phyloP scores from a whole-genome alignment of 1,284 basidiomycete species.

The Tetrapyrgos nigripes region DNA sequence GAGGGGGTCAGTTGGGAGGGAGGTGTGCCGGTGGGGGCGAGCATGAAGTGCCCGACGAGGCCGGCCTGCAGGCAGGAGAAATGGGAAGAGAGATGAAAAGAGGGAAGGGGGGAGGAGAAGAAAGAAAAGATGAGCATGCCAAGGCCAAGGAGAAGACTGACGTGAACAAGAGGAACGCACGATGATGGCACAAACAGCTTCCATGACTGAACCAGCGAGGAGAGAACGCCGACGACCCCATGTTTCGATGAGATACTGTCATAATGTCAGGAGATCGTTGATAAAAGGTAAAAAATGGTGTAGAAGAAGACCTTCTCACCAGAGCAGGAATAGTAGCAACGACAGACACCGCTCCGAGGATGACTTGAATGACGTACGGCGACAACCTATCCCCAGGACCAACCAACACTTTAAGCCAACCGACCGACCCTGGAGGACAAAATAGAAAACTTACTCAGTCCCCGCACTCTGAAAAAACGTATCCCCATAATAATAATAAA shows the following conservation, averaged over 20 bases:
- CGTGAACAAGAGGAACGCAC: slow-evolving; percentile 41
- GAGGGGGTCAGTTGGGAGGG: slow-evolving; percentile 52
- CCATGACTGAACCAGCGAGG: slow-evolving; percentile 67
- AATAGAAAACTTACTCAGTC: slow-evolving; percentile 49
- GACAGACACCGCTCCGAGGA: slow-evolving; percentile 74
- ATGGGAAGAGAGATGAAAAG: background rate
- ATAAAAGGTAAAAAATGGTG: background rate
- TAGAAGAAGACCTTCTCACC: slow-evolving; percentile 32
- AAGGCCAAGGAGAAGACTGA: too few relatives aligned
- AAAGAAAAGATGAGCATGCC: too few relatives aligned
- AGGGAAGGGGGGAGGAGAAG: background rate
- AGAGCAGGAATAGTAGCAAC: slow-evolving; percentile 70
- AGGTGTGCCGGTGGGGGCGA: slow-evolving; percentile 59
- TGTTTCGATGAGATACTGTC: slow-evolving; percentile 63
- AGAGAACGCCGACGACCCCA: slow-evolving; percentile 72
- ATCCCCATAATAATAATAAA: slow-evolving; percentile 83
- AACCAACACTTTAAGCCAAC: background rate
- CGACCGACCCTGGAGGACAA: background rate
- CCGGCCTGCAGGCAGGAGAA: slow-evolving; percentile 52
- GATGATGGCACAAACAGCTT: slow-evolving; percentile 69
- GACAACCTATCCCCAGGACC: slow-evolving; percentile 52
- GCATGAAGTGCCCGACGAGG: slow-evolving; percentile 72
- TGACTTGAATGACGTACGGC: slow-evolving; percentile 76
- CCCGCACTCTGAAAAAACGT: slow-evolving; percentile 84
- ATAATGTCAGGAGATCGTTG: slow-evolving; percentile 1